Evolutionary conservation across 139 green algal genomes (phyloP), one percentile per base, ranked within the genome.

Genomic region (Chlorella sp.): DNA sequence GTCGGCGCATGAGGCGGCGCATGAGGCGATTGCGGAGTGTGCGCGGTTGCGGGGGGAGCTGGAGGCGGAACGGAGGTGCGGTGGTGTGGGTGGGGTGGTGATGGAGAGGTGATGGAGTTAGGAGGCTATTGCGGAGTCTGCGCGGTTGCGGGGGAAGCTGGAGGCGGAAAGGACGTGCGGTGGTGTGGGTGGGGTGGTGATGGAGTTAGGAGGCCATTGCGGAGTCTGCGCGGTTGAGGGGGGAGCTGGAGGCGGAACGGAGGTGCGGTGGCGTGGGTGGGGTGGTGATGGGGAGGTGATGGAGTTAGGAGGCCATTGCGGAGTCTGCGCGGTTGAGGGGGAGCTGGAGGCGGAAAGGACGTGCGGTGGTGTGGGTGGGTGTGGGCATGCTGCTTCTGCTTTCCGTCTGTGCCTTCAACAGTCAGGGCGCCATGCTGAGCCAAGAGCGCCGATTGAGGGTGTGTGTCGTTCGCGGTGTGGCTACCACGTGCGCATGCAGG

Each of bases 1-100:
- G n/a, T 70, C 78, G 0, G 78, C 78, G 2, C 71, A 67, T 35
- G 73, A 80, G 36, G 78, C 78, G 26, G 65, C 65, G 20, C 6
- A 17, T 24, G 5, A 22, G 5, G 51, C 51, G 14, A 62, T 62
- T 62, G 51, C 51, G 14, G 23, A 62, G 51, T 55, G 42, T 55
- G 42, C 55, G 24, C 55, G 27, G 20, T 29, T 20, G 24, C 55
- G 20, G 55, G 17, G 55, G 55, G 14, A 63, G 55, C 55, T n/a
- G 55, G 14, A 55, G 24, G 55, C 55, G 27, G 55, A n/a, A 63
- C 17, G 17, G 55, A 63, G 55, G 17, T 6, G 42, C 10, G 42
- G 14, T 55, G 42, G 14, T n/a, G n/a, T n/a, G n/a, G 42, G n/a
- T n/a, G n/a, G n/a, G n/a, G n/a, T n/a, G n/a, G n/a, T n/a, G 0